phyloP scores from a whole-genome alignment of 2,329 filamentous ascomycete genomes.

The Reticulascus tulasneorum region DNA sequence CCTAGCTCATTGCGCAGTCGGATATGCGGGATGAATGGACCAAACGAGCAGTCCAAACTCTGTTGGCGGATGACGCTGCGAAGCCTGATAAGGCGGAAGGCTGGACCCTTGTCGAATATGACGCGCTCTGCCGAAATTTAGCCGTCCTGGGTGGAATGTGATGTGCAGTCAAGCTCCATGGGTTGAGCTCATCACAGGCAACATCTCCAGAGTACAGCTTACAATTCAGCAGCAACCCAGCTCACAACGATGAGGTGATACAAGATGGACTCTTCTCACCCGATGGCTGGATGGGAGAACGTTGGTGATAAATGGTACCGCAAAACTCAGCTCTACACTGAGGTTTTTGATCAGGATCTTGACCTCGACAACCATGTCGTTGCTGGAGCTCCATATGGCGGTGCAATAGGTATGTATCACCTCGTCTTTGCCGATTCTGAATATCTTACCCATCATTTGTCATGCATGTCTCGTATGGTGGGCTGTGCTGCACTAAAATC shows the following conservation, averaged over 20 bases:
- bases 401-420: conserved; percentile 74
- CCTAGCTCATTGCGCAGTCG: conserved; percentile 6
- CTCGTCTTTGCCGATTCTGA: conserved; percentile 1
- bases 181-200: neutral
- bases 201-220: neutral
- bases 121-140: no score
- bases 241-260: conserved; percentile 21
- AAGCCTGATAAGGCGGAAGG: no score
- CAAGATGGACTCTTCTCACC: conserved; percentile 55
- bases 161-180: no score
- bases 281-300: conserved; percentile 90
- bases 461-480: no score
- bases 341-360: conserved; percentile 86
- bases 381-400: conserved; percentile 86
- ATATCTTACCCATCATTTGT: no score
- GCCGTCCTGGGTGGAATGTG: no score
- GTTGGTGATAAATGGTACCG: conserved; percentile 93
- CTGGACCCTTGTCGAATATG: no score
- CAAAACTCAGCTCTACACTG: conserved; percentile 89
- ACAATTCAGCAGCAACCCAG: neutral
- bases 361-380: conserved; percentile 94
- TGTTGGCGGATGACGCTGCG: no score
- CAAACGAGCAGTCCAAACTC: no score
- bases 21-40: no score
- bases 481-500: no score